A percentile compares a stretch with the other conserved stretches of the same genome.
Conservation (phyloP, 768 basidiomycete genomes). For the Tulasnella sp. region DNA sequence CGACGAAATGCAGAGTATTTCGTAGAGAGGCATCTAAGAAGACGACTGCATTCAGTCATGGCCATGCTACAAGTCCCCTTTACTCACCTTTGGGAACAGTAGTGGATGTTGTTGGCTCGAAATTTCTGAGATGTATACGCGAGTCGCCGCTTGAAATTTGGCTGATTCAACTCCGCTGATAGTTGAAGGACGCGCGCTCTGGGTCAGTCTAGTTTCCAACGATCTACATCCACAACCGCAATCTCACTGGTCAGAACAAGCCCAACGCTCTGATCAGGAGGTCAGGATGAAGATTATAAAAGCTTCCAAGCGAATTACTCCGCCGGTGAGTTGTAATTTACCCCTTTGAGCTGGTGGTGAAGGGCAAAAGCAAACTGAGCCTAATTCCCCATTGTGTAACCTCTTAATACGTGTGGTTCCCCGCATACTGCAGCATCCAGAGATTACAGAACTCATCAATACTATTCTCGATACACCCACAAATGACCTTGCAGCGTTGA, state of each 20-base stretch:
- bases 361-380: conserved; percentile 1
- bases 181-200: no score
- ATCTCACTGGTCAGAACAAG: not conserved
- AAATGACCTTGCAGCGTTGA: conserved; percentile 54
- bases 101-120: not conserved
- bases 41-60: not conserved
- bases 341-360: conserved; percentile 15
- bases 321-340: conserved; percentile 45
- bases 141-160: not conserved
- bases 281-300: conserved; percentile 61
- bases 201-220: conserved; percentile 2
- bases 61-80: no score
- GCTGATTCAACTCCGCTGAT: not conserved
- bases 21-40: conserved; percentile 69
- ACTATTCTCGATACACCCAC: conserved; percentile 52
- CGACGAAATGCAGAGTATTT: conserved; percentile 69
- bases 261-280: not conserved
- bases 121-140: not conserved
- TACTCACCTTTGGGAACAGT: not conserved
- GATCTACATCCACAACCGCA: conserved; percentile 1
- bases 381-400: not conserved
- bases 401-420: not conserved
- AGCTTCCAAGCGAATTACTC: conserved; percentile 53
- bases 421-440: conserved; percentile 44
- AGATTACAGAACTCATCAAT: conserved; percentile 67